Base-by-base conservation (phyloP, 192 early-diverging fungal genomes). In the Backusella parvicylindrica region DNA sequence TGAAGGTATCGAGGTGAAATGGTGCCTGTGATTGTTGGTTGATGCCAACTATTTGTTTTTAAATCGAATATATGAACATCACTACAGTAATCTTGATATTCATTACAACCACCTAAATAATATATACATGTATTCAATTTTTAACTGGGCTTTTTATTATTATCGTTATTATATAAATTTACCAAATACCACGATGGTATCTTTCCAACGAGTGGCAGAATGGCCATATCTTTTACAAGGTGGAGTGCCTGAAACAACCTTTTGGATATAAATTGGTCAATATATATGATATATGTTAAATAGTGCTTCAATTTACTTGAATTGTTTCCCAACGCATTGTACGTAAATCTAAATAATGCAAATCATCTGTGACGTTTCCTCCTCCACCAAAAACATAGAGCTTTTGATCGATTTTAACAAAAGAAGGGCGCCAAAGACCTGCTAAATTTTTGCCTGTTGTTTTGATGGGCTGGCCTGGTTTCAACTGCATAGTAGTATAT, bases 31-130 rank as follows among this genome's bases (percentile, higher is more conserved):
- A 88, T 82, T 64, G 84, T 81, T 18, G 90, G 90, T 6, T 81
- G 75, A 43, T 75, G 79, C 90, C 90, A 91, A 0, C 81, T 86
- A 31, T 73, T 64, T 15, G 77, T 88, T 31, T 82, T 70, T 16
- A 90, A 43, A 49, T 90, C 82, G 49, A 91, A 86, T 3, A 91
- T 76, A 71, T 88, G 79, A 11, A 91, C 75, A 75, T 90, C 89
- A 77, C 86, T 87, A 63, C 88, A 85, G 41, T 87, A 87, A 28
- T 82, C 79, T 40, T 77, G 73, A 7, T 68, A 83, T 56, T 87
- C 86, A 47, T 87, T 87, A 43, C 84, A 81, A 23, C 86, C 86
- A 56, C 86, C 86, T 87, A 56, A 41, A 67, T 11, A 50, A 6
- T 3, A 43, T 1, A 35, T 31, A 65, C 7, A 3, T 35, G 16